Evolutionary conservation across 257 asterid species (phyloP), one percentile per base, ranked within the genome.

Genomic region (Cordia subcordata): DNA sequence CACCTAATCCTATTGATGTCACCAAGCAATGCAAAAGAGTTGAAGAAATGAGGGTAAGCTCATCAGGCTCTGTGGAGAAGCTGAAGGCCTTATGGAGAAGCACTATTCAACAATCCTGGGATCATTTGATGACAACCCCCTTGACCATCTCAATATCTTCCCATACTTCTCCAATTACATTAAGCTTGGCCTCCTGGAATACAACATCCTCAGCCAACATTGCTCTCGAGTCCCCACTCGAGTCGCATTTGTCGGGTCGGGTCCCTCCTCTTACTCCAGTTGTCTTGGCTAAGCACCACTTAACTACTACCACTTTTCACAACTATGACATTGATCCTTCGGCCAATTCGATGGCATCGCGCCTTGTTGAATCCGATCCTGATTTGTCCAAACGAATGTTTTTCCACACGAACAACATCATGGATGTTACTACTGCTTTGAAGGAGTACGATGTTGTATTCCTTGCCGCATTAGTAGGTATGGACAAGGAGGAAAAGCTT

Each of bases 181-280:
- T 53, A 87, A 80, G 15, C 88, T 90, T 51, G 46, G 80, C 61
- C 66, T 67, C 21, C 84, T 90, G 33, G 97, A 90, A 40, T 78
- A 44, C 80, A 79, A 71, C 63, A 81, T 90, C 63, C 78, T 90
- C 4, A 22, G 61, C 46, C 76, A 60, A 17, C 85, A 86, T 76
- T 47, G 32, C 62, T 51, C 67, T 6, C 11, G 54, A 5, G 32
- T 56, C 64, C 88, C 92, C 0, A 13, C 22, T 9, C 75, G 73
- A 2, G n/a, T 87, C 10, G 97, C 96, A 40, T 87, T 90, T 46
- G 64, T 87, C 4, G 97, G 97, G 22, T 87, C 96, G 11, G 96
- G 96, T 20, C 97, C 97, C 15, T n/a, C 96, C 97, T 1, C 79
- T 90, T n/a, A 87, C 96, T 61, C 79, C 97, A 17, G 75, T 90